A percentile compares a stretch with the other conserved stretches of the same genome.
phyloP scores from a whole-genome alignment of 805 yeast species.

The Candida chilensis region DNA sequence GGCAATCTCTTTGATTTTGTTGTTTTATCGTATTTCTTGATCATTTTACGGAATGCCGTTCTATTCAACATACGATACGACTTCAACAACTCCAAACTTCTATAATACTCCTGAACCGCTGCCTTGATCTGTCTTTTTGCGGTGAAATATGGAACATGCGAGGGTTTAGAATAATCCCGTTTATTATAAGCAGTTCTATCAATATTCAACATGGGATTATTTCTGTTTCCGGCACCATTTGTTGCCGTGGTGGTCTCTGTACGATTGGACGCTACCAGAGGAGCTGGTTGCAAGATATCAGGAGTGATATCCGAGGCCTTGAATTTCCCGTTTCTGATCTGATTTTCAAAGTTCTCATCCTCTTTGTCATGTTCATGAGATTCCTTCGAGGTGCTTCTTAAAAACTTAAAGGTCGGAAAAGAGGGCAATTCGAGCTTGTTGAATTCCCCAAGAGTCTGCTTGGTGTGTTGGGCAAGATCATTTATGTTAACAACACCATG shows the following conservation, averaged over 20 bases:
- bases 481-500: constrained; percentile 9
- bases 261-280: too few relatives aligned
- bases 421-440: constrained; percentile 31
- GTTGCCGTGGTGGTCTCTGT: too few relatives aligned
- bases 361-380: constrained; percentile 23
- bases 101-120: constrained; percentile 65
- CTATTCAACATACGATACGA: constrained; percentile 71
- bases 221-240: constrained; percentile 2
- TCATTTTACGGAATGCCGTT: constrained; percentile 82
- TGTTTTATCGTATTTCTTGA: constrained; percentile 85
- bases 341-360: constrained; percentile 10
- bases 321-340: not conserved
- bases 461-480: constrained; percentile 19
- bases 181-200: constrained; percentile 22
- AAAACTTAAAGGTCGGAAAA: constrained; percentile 25
- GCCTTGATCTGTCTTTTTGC: constrained; percentile 62
- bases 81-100: constrained; percentile 60
- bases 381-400: constrained; percentile 14
- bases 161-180: constrained; percentile 40
- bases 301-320: too few relatives aligned
- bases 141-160: constrained; percentile 45
- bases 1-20: constrained; percentile 32
- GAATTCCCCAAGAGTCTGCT: constrained; percentile 9
- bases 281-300: too few relatives aligned
- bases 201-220: too few relatives aligned